Base-by-base conservation (phyloP, 1,139 yeast species). In the Kodamaea ohmeri region DNA sequence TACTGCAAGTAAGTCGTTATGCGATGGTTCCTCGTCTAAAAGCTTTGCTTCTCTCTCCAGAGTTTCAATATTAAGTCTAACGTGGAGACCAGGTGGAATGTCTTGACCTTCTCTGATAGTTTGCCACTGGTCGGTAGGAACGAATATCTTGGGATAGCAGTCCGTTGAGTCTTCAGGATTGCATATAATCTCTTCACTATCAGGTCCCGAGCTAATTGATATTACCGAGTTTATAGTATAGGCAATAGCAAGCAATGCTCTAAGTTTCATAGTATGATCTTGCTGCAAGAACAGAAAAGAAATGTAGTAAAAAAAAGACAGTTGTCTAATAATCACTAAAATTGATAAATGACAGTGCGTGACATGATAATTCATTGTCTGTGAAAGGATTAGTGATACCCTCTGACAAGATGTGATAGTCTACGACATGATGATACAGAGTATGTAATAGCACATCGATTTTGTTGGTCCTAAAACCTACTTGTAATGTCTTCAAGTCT, bases 1-100 rank as follows among this genome's bases (percentile, higher is more conserved):
- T 12, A 49, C 39, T 5, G 53, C 48, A n/a, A 54, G 52, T 17
- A 53, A 35, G n/a, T 44, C 49, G 9, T 47, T 49, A 6, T 49
- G 43, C 28, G 18, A 37, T 22, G 15, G 34, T 12, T 37, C 47
- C 11, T 39, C 48, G n/a, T 43, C 51, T 52, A 69, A 54, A 7
- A 83, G 41, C 47, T 76, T 83, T 1, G 95, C 96, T 55, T 83
- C 86, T 52, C 71, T 77, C 28, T 63, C 58, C 19, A 83, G 79
- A 0, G 89, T 82, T 19, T 83, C 88, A 39, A 85, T 63, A 56
- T 87, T 76, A 51, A 83, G 55, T 51, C 87, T 67, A 32, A 84
- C 79, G 59, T 88, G 95, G 32, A 88, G 63, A 0, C 96, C 96
- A 13, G 74, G 74, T 1, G 96, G 95, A 6, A 87, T 71, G 12